Evolutionary conservation across 2,329 filamentous ascomycete species (phyloP), one percentile per base, ranked within the genome.

Genomic region (Hymenoscyphus fraxineus): DNA sequence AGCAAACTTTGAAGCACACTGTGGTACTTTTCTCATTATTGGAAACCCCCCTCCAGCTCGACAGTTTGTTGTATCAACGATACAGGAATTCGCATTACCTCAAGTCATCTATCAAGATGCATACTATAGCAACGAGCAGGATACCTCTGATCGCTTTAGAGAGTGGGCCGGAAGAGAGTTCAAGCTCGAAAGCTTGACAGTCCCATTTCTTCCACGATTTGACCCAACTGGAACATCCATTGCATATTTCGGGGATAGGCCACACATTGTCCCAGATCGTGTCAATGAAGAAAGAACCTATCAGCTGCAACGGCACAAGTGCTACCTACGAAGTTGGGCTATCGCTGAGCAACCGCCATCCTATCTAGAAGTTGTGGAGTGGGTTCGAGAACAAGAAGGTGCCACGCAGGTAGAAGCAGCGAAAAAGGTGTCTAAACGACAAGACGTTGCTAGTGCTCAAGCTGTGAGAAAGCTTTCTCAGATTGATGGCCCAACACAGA

Each of bases 161-260:
- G 92, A 97, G 76, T 98, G 97, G 77, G 94, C 91, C 6, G 94
- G 94, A 3, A 87, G 88, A 70, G 91, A 96, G 71, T 97, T 96
- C 74, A 89, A 86, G 64, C 79, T 97, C 6, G 84, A 87, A 71
- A 89, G 93, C 65, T 87, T 84, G 62, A 91, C 89, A 1, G 74
- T 96, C 7, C 91, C 91, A 0, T 97, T 88, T 76, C 83, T 98
- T 1, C 91, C 93, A 0, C 80, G 85, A 0, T 98, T 98, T 69
- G 87, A 96, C 72, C 77, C 85, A 1, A 83, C 80, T 6, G 87
- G 85, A 7, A 80, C 78, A 32, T 86, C 84, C 2, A 75, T 79
- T 13, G 85, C 85, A 15, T 84, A 80, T 44, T 81, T 80, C 70
- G 88, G 86, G 2, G 74, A 84, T 32, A 84, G 83, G 64, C 68